Evolutionary conservation across 1,284 basidiomycete species (phyloP).

Genomic region (Lignosus rhinocerotis): DNA sequence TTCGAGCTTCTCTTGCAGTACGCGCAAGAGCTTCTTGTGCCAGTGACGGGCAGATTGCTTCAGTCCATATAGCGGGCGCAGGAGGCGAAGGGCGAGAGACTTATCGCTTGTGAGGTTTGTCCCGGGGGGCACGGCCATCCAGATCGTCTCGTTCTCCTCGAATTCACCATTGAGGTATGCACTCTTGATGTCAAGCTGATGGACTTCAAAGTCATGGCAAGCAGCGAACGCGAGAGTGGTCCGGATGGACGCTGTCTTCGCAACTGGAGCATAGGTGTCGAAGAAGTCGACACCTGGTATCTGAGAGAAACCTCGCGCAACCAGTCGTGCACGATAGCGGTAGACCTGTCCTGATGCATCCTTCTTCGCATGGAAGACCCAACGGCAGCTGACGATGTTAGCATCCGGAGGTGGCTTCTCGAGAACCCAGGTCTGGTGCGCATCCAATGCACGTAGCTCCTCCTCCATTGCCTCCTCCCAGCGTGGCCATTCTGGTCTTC

Average conservation of each 20-base stretch:
- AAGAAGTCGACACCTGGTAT: slow-evolving; percentile 39
- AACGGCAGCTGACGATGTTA: slow-evolving; percentile 30
- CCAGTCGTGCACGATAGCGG: slow-evolving; percentile 36
- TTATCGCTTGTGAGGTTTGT: slow-evolving; percentile 5
- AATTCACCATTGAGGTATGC: slow-evolving; percentile 34
- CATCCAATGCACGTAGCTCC: slow-evolving; percentile 24
- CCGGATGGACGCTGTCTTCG: slow-evolving; percentile 29
- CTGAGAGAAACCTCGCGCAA: slow-evolving; percentile 41
- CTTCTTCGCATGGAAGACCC: slow-evolving; percentile 36
- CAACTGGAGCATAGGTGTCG: slow-evolving; percentile 23
- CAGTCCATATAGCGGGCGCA: slow-evolving; percentile 28
- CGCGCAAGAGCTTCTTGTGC: slow-evolving; percentile 11
- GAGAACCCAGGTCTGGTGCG: slow-evolving; percentile 21
- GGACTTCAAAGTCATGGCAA: slow-evolving; percentile 25
- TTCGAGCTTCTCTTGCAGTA: slow-evolving; percentile 8
- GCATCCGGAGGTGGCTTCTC: slow-evolving; percentile 17
- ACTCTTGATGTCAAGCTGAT: slow-evolving; percentile 37
- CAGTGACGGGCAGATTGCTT: slow-evolving; percentile 25
- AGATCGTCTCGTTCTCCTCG: slow-evolving; percentile 28
- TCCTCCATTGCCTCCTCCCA: slow-evolving; percentile 25
- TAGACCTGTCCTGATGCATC: slow-evolving; percentile 28
- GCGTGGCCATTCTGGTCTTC: neutral
- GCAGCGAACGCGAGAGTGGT: slow-evolving; percentile 34
- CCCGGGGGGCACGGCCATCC: slow-evolving; percentile 27
- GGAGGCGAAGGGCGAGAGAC: slow-evolving; percentile 30